A percentile compares a stretch with the other conserved stretches of the same genome.
These are phyloP conservation scores for Trichoderma sp. DNA, from an alignment of 2,329 filamentous ascomycete genomes.

Conservation along the genomic window DNA sequence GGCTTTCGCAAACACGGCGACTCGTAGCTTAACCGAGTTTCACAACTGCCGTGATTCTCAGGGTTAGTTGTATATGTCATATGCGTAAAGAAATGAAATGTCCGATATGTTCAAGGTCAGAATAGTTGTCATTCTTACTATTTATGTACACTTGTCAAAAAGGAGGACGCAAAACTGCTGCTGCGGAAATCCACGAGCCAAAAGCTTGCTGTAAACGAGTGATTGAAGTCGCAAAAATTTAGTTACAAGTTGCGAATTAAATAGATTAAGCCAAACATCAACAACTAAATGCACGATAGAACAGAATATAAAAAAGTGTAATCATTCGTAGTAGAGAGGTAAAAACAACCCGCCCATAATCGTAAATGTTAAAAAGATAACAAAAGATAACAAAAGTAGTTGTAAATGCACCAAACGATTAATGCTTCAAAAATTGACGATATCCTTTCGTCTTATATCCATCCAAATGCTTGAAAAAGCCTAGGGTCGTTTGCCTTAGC, in stretches of 20 bases:
- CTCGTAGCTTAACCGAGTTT: neutral
- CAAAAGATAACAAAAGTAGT: neutral
- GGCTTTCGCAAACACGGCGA: neutral
- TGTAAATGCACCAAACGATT: slow-evolving; percentile 1
- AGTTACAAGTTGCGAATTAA: neutral
- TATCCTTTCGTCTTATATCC: slow-evolving; percentile 24
- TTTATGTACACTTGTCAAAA: neutral
- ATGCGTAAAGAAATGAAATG: neutral
- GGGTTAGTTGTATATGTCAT: neutral
- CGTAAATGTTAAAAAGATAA: slow-evolving; percentile 5
- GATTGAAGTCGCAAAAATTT: neutral
- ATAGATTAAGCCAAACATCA: neutral
- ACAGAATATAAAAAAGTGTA: neutral
- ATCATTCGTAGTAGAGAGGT: slow-evolving; percentile 21
- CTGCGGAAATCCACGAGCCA: neutral
- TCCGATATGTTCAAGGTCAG: neutral
- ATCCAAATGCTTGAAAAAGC: slow-evolving; percentile 14
- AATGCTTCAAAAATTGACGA: slow-evolving; percentile 22
- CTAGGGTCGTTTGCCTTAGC: slow-evolving; percentile 13
- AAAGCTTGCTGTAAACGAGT: neutral
- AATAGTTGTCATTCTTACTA: neutral
- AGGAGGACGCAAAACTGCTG: neutral
- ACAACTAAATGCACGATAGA: neutral
- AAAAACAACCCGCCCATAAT: slow-evolving; percentile 12
- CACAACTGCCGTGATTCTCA: neutral